Percentiles rank a stretch among this genome's conserved stretches.
These are phyloP conservation scores for Hyphodiscus sp. DNA, from an alignment of 2,329 filamentous ascomycete species.

Conservation along the genomic window DNA sequence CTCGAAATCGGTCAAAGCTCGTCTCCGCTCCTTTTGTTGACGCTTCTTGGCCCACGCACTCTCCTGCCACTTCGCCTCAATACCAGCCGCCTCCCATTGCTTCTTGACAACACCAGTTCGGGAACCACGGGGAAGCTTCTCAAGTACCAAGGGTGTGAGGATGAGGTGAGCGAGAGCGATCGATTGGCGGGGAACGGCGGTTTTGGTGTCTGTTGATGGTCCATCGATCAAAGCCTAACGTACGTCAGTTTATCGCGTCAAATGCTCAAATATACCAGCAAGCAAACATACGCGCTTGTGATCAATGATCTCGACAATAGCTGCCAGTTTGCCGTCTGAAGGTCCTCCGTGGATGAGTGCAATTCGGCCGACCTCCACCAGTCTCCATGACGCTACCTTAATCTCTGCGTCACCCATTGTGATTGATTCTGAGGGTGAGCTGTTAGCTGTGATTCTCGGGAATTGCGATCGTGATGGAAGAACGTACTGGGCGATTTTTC, in stretches of 20 bases:
- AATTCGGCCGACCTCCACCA: conserved; percentile 97
- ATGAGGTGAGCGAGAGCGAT: conserved; percentile 75
- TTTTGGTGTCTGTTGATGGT: conserved; percentile 73
- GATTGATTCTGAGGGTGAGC: conserved; percentile 44
- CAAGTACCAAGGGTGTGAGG: conserved; percentile 83
- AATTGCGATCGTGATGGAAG: conserved; percentile 13
- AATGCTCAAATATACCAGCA: conserved; percentile 3
- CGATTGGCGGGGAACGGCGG: conserved; percentile 80
- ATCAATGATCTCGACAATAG: conserved; percentile 99
- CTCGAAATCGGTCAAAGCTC: conserved; percentile 94
- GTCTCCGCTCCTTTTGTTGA: conserved; percentile 77
- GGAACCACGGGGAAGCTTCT: conserved; percentile 77
- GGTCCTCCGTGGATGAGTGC: conserved; percentile 80
- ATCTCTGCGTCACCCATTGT: conserved; percentile 80
- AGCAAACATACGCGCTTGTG: conserved; percentile 92
- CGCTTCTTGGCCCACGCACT: conserved; percentile 94
- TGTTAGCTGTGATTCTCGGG: conserved; percentile 22
- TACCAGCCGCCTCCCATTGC: conserved; percentile 83
- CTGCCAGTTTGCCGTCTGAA: conserved; percentile 79
- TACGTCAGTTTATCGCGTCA: conserved; percentile 22
- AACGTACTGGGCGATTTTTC: conserved; percentile 29
- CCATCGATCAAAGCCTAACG: conserved; percentile 90
- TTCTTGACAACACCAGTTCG: conserved; percentile 79
- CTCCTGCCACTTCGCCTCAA: conserved; percentile 89
- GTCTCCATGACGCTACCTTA: conserved; percentile 81